phyloP scores from a whole-genome alignment of 148 eudicot genomes.

The Heliosperma pusillum region DNA sequence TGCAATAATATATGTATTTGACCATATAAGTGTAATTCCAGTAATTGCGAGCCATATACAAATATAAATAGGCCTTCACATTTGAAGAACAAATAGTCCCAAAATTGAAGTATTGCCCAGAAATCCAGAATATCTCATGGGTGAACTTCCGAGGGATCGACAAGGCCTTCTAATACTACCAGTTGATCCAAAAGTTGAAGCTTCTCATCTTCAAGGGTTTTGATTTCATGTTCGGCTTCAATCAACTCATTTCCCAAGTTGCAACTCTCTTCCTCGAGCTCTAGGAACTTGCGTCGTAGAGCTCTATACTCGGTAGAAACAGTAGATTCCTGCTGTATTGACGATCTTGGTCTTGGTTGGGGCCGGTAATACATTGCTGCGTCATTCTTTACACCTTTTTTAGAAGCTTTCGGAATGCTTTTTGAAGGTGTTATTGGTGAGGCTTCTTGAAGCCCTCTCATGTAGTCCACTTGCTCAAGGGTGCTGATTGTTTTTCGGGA shows the following conservation, averaged over 20 bases:
- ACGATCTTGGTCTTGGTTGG: constrained; percentile 34
- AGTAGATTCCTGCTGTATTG: constrained; percentile 47
- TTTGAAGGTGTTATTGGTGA: constrained; percentile 27
- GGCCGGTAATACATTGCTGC: constrained; percentile 36
- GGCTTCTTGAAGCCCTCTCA: constrained; percentile 39
- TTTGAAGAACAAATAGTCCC: background rate
- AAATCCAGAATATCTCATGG: background rate
- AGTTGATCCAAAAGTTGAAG: constrained; percentile 61
- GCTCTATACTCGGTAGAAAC: constrained; percentile 56
- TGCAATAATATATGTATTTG: too few relatives aligned
- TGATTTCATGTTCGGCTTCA: constrained; percentile 62
- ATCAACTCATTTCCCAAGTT: constrained; percentile 50
- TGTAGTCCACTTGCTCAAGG: constrained; percentile 36
- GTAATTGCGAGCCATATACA: constrained; percentile 24
- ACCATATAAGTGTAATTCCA: background rate
- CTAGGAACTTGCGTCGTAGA: constrained; percentile 56
- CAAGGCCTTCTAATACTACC: constrained; percentile 78
- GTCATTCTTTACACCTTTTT: constrained; percentile 37
- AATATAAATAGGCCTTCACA: constrained; percentile 19
- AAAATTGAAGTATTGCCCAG: background rate
- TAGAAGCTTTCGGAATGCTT: constrained; percentile 38
- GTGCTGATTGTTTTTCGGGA: constrained; percentile 35
- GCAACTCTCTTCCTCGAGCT: constrained; percentile 73
- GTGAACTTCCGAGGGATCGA: constrained; percentile 58
- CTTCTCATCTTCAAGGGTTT: constrained; percentile 73